phyloP scores from a whole-genome alignment of 2,329 filamentous ascomycete species.

The Penicillium janthinellum region DNA sequence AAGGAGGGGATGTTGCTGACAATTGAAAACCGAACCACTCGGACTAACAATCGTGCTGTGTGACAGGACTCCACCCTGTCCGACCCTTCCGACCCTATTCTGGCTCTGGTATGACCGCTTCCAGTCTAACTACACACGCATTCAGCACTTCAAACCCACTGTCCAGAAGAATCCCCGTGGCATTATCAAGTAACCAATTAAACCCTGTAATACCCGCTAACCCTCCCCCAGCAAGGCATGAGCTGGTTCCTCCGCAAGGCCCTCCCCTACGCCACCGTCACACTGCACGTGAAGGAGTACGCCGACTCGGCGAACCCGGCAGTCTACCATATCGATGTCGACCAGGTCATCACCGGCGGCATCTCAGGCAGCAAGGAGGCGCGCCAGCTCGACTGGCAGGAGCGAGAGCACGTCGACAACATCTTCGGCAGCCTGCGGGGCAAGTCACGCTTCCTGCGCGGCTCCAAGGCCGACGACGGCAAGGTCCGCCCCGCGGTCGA shows the following conservation, averaged over 20 bases:
- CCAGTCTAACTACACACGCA: not conserved
- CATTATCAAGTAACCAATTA: not conserved
- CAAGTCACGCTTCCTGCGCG: slow-evolving; percentile 55
- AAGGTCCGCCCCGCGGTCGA: slow-evolving; percentile 40
- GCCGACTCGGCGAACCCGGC: slow-evolving; percentile 43
- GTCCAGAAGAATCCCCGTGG: no score
- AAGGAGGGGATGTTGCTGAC: not conserved
- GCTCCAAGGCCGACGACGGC: slow-evolving; percentile 38
- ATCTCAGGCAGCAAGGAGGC: slow-evolving; percentile 66
- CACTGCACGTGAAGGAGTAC: slow-evolving; percentile 63
- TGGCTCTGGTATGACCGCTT: slow-evolving; percentile 56
- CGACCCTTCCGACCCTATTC: slow-evolving; percentile 66
- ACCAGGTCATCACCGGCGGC: slow-evolving; percentile 70
- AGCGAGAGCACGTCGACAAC: slow-evolving; percentile 71
- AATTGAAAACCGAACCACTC: not conserved
- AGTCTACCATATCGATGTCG: slow-evolving; percentile 67
- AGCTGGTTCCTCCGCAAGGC: slow-evolving; percentile 73
- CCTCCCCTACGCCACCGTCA: slow-evolving; percentile 69
- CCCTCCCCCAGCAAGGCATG: slow-evolving; percentile 60
- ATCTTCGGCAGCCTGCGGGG: slow-evolving; percentile 75
- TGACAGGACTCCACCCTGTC: slow-evolving; percentile 73
- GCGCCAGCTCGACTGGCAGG: slow-evolving; percentile 59
- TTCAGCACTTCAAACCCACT: not conserved
- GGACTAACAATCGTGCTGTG: slow-evolving; percentile 3
- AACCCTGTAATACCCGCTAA: slow-evolving; percentile 10